These are phyloP conservation scores for Avena atlantica DNA, from an alignment of 176 grass and related monocot species.

Conservation along the genomic window DNA sequence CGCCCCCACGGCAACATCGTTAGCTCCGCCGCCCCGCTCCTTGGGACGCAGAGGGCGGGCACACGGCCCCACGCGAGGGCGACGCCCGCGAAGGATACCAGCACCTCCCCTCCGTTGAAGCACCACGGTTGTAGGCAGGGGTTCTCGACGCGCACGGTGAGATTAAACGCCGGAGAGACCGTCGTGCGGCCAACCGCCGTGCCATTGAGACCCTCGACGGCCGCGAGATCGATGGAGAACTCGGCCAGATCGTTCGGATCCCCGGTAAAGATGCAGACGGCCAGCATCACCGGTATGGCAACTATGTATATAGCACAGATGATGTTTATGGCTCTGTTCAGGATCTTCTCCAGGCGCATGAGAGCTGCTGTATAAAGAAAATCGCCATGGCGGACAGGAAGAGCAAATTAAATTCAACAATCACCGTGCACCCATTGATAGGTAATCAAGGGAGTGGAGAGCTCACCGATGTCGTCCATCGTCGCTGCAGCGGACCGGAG, in stretches of 20 bases:
- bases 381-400: neutral
- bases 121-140: neutral
- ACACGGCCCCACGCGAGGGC: neutral
- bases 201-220: neutral
- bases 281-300: neutral
- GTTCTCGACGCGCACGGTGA: constrained; percentile 11
- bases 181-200: neutral
- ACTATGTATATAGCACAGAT: neutral
- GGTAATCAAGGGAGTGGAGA: neutral
- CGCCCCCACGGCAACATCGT: neutral
- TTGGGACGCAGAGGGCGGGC: neutral
- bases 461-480: neutral
- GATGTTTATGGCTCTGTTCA: neutral
- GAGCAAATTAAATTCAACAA: neutral
- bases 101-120: constrained; percentile 1
- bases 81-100: neutral
- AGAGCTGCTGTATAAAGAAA: neutral
- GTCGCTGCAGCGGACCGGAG: neutral
- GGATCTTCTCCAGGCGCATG: neutral
- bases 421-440: neutral
- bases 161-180: neutral
- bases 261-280: neutral
- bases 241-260: neutral
- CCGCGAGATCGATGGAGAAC: neutral
- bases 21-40: neutral